Conservation (phyloP, 2,329 filamentous ascomycete genomes). For the Bisporella sp. region DNA sequence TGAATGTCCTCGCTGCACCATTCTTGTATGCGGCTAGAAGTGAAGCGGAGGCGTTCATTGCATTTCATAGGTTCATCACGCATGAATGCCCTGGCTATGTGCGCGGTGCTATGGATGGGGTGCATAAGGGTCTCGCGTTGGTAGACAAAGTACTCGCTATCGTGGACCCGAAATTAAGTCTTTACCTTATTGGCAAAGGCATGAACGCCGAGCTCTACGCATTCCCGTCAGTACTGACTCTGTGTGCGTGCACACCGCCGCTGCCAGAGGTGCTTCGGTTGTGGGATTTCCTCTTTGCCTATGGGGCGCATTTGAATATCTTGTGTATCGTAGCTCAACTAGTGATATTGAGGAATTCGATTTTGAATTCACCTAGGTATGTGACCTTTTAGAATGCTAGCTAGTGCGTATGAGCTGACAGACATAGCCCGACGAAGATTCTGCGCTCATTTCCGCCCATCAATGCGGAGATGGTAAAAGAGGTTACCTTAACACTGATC, state of each 20-base stretch:
- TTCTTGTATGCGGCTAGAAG: slow-evolving; percentile 92
- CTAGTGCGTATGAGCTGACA: neutral
- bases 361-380: slow-evolving; percentile 79
- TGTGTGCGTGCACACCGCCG: slow-evolving; percentile 93
- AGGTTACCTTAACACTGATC: slow-evolving; percentile 77
- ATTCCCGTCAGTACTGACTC: slow-evolving; percentile 87
- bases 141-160: slow-evolving; percentile 90
- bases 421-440: slow-evolving; percentile 79
- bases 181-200: slow-evolving; percentile 77
- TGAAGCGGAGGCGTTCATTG: slow-evolving; percentile 89
- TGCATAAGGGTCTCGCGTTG: slow-evolving; percentile 83
- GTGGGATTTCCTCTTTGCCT: slow-evolving; percentile 97
- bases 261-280: slow-evolving; percentile 85
- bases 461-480: slow-evolving; percentile 77
- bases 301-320: slow-evolving; percentile 90
- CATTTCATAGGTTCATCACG: slow-evolving; percentile 83
- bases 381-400: slow-evolving; percentile 16
- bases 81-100: slow-evolving; percentile 90
- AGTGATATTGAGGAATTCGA: slow-evolving; percentile 76
- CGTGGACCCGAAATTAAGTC: slow-evolving; percentile 80
- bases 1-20: slow-evolving; percentile 95
- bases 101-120: slow-evolving; percentile 91
- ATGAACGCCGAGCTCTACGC: slow-evolving; percentile 93
- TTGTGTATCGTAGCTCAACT: slow-evolving; percentile 95
- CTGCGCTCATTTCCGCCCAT: slow-evolving; percentile 81